Evolutionary conservation across 2,329 filamentous ascomycete species (phyloP), one percentile per base, ranked within the genome.

Genomic region (Colletotrichum cuscutae): DNA sequence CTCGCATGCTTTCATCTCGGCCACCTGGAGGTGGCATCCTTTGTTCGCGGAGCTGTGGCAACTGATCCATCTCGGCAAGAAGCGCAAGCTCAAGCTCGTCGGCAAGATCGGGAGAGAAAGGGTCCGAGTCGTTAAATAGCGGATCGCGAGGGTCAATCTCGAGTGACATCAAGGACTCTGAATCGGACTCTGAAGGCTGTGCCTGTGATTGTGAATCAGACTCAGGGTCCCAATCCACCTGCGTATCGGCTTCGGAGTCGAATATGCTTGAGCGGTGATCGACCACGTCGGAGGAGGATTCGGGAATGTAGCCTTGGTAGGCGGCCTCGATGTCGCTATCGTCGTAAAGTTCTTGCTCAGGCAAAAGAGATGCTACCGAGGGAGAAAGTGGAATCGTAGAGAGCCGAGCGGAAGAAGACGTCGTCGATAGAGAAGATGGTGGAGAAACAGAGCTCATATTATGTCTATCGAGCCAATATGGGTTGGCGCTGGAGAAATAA

Each of bases 381-480:
- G 37, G 37, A 12, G 26, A 30, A 5, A 3, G 11, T 3, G 6
- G 46, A n/a, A 19, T 24, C 42, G 42, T 28, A n/a, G 19, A 49
- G 15, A n/a, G 42, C 22, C 37, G 9, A 26, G 19, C 15, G 19
- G 46, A 35, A 35, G 52, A 26, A 54, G 52, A 26, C 46, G 54
- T 30, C 32, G 59, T 70, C 32, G 24, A 30, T 35, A 57, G 26
- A 22, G 60, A 60, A 57, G 56, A 49, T 57, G 67, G 46, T 59
- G 56, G n/a, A 73, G 71, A 73, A 61, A 57, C 57, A 60, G 68
- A 65, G 63, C 71, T 73, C 71, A 73, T 73, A 24, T 49, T 73
- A 60, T 57, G 52, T 42, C 46, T 56, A 61, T 26, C 28, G 35
- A 13, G 66, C 71, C 71, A 65, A 59, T 53, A 49, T 32, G 28